Evolutionary conservation across 768 basidiomycete species (phyloP), one percentile per base, ranked within the genome.

Genomic region (Macrocybe gigantea): DNA sequence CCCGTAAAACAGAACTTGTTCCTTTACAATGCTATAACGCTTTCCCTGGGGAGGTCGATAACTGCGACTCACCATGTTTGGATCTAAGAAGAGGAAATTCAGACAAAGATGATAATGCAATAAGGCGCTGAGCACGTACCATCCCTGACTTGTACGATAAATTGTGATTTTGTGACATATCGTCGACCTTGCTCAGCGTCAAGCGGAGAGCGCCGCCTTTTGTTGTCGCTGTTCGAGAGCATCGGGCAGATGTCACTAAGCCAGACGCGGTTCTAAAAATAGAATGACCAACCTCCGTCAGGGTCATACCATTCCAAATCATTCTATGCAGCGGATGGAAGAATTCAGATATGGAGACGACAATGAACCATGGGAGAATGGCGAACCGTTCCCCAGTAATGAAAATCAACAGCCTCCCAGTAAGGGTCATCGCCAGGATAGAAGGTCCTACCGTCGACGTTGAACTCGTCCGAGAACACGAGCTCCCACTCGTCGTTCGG

Each of bases 221-320:
- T 0, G 93, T 95, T 1, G 82, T 85, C 29, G 82, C 75, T 51
- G 69, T 1, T 41, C 22, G 12, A 12, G 9, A 9, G 40, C 33
- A 12, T 38, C 32, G 10, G 22, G 47, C 38, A 8, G 34, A 29
- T 13, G 14, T 37, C 35, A 7, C 8, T 5, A 34, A 34, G 6
- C 44, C 5, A 10, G 15, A 32, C 33, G 7, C 11, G 9, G 22
- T 22, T 22, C 34, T 37, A 33, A 31, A 37, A 32, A 30, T 12
- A 38, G 44, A 12, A 22, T 29, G 8, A 30, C 57, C 13, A 46
- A 70, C 69, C 65, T 55, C 63, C 75, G 56, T 73, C 61, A 22
- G 85, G 86, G 55, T 79, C 77, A 61, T 91, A 92, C 88, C 88
- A 90, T 62, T 90, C 88, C 53, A 88, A 59, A 60, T 89, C 83